A percentile compares a stretch with the other conserved stretches of the same genome.
Evolutionary conservation across 202 grass and related monocot genomes (phyloP).

Genomic region (Eragrostis tef): DNA sequence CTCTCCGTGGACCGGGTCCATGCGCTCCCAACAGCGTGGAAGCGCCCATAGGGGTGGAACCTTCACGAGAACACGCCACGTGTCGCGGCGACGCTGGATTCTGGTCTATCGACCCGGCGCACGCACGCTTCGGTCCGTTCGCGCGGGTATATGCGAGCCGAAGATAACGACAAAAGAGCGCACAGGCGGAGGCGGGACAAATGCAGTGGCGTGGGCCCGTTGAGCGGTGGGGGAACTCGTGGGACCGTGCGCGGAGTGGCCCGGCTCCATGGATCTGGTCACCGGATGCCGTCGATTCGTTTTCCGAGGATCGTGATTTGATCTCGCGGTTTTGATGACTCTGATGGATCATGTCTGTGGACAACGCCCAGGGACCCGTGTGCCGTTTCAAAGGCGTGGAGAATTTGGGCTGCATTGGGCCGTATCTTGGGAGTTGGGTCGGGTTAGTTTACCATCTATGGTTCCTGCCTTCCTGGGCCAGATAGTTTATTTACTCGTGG

Average conservation of each 20-base stretch:
- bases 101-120: not conserved
- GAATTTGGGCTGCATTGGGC: not conserved
- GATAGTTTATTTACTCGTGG: no score
- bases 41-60: not conserved
- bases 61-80: not conserved
- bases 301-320: not conserved
- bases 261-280: not conserved
- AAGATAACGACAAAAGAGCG: not conserved
- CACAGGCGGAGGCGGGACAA: not conserved
- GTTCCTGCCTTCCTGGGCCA: no score
- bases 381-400: no score
- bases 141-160: not conserved
- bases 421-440: not conserved
- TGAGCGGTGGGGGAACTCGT: not conserved
- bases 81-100: not conserved
- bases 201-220: not conserved
- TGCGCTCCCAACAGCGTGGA: not conserved
- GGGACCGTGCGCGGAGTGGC: not conserved
- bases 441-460: no score
- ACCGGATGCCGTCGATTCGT: not conserved
- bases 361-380: not conserved
- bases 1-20: constrained; percentile 23
- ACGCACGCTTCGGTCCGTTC: no score
- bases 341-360: not conserved
- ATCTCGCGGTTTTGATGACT: not conserved